These are phyloP conservation scores for Puccinia polysora DNA, from an alignment of 1,284 basidiomycete species.

Conservation along the genomic window DNA sequence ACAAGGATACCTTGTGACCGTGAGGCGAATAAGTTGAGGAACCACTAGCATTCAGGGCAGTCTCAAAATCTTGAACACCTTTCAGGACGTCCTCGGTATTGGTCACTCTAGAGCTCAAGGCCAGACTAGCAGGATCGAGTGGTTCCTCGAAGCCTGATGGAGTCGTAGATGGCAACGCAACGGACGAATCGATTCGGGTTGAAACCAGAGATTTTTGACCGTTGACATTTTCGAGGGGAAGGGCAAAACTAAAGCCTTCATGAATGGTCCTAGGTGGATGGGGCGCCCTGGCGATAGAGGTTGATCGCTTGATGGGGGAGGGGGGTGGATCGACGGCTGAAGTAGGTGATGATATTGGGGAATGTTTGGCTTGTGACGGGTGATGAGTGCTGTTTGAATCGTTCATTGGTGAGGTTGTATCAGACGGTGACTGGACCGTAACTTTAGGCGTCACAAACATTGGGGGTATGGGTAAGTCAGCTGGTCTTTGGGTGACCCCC, in stretches of 20 bases:
- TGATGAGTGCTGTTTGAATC: not conserved
- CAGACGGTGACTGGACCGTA: conserved; percentile 18
- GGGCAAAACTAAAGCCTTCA: not conserved
- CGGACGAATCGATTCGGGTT: not conserved
- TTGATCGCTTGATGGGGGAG: not conserved
- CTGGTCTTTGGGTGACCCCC: not conserved
- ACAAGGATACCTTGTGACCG: not conserved
- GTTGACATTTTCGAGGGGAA: not conserved
- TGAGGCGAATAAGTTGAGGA: not conserved
- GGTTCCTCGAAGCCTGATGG: not conserved
- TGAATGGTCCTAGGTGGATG: too few species aligned
- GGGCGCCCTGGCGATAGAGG: not conserved
- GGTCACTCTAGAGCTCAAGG: not conserved
- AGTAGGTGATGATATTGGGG: conserved; percentile 1
- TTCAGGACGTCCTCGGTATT: not conserved
- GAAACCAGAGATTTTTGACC: not conserved
- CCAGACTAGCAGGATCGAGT: not conserved
- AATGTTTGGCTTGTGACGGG: not conserved
- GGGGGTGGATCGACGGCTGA: not conserved
- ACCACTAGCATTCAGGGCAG: not conserved
- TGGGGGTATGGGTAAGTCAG: conserved; percentile 1
- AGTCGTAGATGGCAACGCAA: not conserved
- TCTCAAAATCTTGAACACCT: not conserved
- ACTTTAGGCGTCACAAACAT: conserved; percentile 17
- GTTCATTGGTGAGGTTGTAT: conserved; percentile 10